These are phyloP conservation scores for Stemphylium beticola DNA, from an alignment of 2,329 filamentous ascomycete species.

Conservation along the genomic window DNA sequence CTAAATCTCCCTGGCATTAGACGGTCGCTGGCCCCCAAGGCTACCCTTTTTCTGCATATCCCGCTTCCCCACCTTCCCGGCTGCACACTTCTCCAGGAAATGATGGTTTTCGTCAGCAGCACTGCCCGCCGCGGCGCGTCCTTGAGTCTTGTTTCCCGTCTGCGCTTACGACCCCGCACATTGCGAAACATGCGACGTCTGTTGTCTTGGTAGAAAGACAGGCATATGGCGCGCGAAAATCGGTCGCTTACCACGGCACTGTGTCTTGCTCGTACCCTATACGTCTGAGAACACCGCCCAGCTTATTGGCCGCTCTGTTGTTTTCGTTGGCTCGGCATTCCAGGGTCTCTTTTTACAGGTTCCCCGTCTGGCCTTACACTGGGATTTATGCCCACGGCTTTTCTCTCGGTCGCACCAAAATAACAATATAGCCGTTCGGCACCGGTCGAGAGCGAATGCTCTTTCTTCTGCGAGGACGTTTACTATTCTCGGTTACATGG, in stretches of 20 bases:
- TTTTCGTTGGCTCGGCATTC: not conserved
- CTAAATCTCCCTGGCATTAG: not conserved
- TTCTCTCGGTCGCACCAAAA: constrained; percentile 2
- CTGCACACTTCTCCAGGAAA: not conserved
- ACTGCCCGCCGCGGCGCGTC: not conserved
- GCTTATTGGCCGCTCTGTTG: not conserved
- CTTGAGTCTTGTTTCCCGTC: not conserved
- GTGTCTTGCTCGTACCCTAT: not conserved
- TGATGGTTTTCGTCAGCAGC: constrained; percentile 9
- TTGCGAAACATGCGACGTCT: constrained; percentile 8
- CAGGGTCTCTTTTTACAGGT: not conserved
- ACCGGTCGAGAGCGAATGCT: not conserved
- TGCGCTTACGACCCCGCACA: constrained; percentile 13
- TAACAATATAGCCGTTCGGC: not conserved
- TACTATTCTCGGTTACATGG: not conserved
- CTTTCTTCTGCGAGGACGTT: not conserved
- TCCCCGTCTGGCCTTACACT: not conserved
- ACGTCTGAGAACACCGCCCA: not conserved
- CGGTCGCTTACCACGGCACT: not conserved
- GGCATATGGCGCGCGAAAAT: not conserved
- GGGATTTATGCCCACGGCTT: constrained; percentile 1
- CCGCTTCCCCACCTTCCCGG: constrained; percentile 13
- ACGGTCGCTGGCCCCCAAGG: not conserved
- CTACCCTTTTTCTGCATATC: not conserved
- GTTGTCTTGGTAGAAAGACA: not conserved